These are phyloP conservation scores for Petunia secreta DNA, from an alignment of 257 asterid genomes.

Conservation along the genomic window DNA sequence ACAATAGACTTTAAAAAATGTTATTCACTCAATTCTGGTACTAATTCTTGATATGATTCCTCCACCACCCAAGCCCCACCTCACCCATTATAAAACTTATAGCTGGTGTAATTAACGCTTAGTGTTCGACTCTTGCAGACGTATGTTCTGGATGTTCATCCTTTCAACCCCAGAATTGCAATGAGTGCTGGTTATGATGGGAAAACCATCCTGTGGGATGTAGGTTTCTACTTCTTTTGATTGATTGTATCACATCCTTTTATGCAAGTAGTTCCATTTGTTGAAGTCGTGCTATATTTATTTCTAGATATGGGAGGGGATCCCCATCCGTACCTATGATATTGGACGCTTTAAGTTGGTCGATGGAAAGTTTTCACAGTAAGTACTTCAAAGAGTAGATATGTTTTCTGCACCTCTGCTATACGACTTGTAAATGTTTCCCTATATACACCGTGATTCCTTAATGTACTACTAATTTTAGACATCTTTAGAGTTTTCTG, in stretches of 20 bases:
- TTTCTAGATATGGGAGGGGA: slow-evolving; percentile 94
- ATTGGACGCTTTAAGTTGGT: slow-evolving; percentile 92
- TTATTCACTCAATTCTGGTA: background rate
- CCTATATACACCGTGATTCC: background rate
- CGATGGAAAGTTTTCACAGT: slow-evolving; percentile 97
- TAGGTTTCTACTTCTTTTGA: slow-evolving; percentile 52
- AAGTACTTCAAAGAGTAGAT: slow-evolving; percentile 43
- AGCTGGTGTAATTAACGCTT: slow-evolving; percentile 23
- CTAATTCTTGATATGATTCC: slow-evolving; percentile 8
- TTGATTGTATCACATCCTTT: slow-evolving; percentile 27
- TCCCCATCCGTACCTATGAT: slow-evolving; percentile 77
- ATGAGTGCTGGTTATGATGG: slow-evolving; percentile 99
- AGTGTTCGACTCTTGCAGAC: slow-evolving; percentile 56
- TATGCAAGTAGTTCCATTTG: slow-evolving; percentile 13
- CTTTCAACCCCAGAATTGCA: slow-evolving; percentile 96
- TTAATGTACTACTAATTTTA: slow-evolving; percentile 12
- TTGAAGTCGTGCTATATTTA: slow-evolving; percentile 28
- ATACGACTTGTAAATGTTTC: background rate
- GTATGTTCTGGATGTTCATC: slow-evolving; percentile 97
- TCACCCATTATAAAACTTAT: background rate
- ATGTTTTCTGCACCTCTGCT: background rate
- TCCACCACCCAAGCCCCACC: background rate
- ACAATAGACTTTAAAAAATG: background rate
- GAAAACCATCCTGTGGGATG: slow-evolving; percentile 97
- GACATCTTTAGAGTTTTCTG: slow-evolving; percentile 20